Evolutionary conservation across 2,329 filamentous ascomycete species (phyloP).

Genomic region (Penicillium sp.): DNA sequence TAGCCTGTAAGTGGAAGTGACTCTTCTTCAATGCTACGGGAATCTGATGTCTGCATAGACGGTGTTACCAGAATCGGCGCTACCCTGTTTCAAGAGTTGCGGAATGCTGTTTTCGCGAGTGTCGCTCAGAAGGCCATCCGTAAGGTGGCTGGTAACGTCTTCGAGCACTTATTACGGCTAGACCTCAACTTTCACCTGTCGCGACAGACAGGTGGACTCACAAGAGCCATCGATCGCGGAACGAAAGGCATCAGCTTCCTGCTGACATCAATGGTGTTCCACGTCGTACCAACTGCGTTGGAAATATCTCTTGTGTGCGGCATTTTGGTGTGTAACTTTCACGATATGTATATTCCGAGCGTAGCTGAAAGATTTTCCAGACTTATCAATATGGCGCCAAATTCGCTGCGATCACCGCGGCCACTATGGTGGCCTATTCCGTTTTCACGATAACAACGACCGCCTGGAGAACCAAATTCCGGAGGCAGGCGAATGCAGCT

Average conservation of each 20-base stretch:
- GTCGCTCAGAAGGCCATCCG: conserved; percentile 97
- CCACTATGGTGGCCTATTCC: conserved; percentile 92
- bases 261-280: conserved; percentile 97
- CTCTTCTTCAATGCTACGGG: not conserved
- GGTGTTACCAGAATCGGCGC: conserved; percentile 86
- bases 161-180: conserved; percentile 83
- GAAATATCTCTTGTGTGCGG: conserved; percentile 96
- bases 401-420: conserved; percentile 87
- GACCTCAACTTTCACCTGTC: conserved; percentile 93
- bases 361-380: conserved; percentile 39
- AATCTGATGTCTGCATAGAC: conserved; percentile 53
- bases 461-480: conserved; percentile 95
- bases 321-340: conserved; percentile 66
- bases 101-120: conserved; percentile 95
- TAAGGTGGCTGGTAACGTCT: conserved; percentile 87
- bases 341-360: not conserved
- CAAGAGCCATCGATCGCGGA: conserved; percentile 90
- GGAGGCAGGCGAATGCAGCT: conserved; percentile 91
- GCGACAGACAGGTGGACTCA: conserved; percentile 92
- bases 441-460: conserved; percentile 98
- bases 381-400: conserved; percentile 93
- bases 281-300: conserved; percentile 88
- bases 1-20: conserved; percentile 68
- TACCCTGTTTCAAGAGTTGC: conserved; percentile 87
- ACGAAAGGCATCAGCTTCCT: conserved; percentile 99